Evolutionary conservation across 805 yeast genomes (phyloP).

Genomic region (Wickerhamiella vanderwaltii): DNA sequence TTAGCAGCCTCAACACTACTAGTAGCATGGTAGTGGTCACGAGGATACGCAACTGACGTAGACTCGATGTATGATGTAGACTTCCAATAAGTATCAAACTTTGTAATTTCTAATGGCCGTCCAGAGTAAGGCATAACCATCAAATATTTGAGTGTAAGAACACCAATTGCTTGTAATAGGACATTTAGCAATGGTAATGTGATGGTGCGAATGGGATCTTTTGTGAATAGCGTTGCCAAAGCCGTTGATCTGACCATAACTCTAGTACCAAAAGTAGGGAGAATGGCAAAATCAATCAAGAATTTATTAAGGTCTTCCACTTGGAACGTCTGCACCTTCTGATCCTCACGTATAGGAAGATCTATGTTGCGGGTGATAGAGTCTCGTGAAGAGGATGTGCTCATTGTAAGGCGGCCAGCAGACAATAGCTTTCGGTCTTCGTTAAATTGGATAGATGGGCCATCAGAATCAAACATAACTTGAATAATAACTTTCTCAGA

Average conservation of each 20-base stretch:
- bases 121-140: conserved; percentile 86
- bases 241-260: conserved; percentile 82
- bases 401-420: conserved; percentile 58
- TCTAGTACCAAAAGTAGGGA: conserved; percentile 90
- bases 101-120: conserved; percentile 68
- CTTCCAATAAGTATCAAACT: conserved; percentile 95
- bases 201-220: conserved; percentile 25
- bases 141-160: conserved; percentile 61
- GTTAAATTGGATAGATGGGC: conserved; percentile 37
- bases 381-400: conserved; percentile 57
- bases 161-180: conserved; percentile 72
- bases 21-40: conserved; percentile 14
- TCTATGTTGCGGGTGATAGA: conserved; percentile 78
- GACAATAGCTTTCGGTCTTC: conserved; percentile 29
- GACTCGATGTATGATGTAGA: conserved; percentile 49
- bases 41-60: conserved; percentile 10
- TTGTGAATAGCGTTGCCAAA: conserved; percentile 41
- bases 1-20: conserved; percentile 34
- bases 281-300: conserved; percentile 73
- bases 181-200: conserved; percentile 70
- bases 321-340: conserved; percentile 67
- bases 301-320: conserved; percentile 65
- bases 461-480: conserved; percentile 34
- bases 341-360: conserved; percentile 61
- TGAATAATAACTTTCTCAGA: conserved; percentile 70